Evolutionary conservation across 371 early-diverging fungal species (phyloP), one percentile per base, ranked within the genome.

Genomic region (Coemansia sp.): DNA sequence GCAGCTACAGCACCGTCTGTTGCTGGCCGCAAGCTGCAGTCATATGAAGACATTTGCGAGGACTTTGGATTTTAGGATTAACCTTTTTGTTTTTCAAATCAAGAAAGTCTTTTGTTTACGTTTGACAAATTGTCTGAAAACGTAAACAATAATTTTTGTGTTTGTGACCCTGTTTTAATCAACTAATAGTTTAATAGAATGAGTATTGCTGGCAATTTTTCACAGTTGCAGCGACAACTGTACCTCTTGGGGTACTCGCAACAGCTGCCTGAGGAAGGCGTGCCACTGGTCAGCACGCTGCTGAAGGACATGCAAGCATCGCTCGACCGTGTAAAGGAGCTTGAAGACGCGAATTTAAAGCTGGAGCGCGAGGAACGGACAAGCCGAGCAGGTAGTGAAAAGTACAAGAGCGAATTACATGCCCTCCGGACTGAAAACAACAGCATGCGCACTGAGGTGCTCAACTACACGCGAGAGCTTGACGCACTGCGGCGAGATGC

Each of bases 231-330:
- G 64, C 67, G 75, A 24, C 75, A 70, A 61, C 71, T 75, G 39
- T 75, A 75, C 39, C 46, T 75, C 41, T 67, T 75, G 9, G 75
- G 71, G 13, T 75, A 75, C 61, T 67, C 75, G 24, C 71, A 70
- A 17, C 46, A 67, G 13, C 51, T 75, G 61, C 75, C 75, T 0
- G 40, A 64, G 1, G 75, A 71, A 6, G 75, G 64, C 1, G 67
- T 51, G 12, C 46, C 12, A 23, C 65, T 75, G 2, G 75, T 67
- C 2, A 57, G 71, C 36, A 63, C 61, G 46, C 58, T 75, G 17
- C 54, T 76, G 4, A 64, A 61, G 55, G 77, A 77, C 69, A 52
- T 77, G 65, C 77, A 77, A 56, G 61, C 69, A 1, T 29, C 77
- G 19, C 63, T 77, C 19, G 68, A 67, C 66, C 65, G 66, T 1